Evolutionary conservation across 805 yeast genomes (phyloP).

Genomic region (Lachancea mirantina): DNA sequence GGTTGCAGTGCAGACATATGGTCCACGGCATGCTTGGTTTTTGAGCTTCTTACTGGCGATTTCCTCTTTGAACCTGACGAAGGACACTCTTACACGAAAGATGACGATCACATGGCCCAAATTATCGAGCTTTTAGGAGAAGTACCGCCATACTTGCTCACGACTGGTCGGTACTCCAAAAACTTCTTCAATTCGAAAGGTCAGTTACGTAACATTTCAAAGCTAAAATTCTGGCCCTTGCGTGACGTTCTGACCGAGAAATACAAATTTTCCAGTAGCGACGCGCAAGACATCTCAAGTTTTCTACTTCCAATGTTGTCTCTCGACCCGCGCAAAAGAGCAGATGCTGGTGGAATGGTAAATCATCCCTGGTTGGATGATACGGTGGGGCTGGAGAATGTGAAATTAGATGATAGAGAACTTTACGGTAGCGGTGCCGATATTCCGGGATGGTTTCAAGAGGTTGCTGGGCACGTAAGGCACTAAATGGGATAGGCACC

Average conservation of each 20-base stretch:
- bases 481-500: conserved; percentile 21
- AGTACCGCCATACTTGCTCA: conserved; percentile 51
- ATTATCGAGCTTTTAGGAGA: conserved; percentile 76
- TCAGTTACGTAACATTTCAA: conserved; percentile 68
- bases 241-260: conserved; percentile 77
- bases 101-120: conserved; percentile 95
- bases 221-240: conserved; percentile 85
- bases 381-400: conserved; percentile 67
- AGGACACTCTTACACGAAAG: conserved; percentile 71
- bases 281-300: conserved; percentile 66
- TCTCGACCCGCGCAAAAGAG: conserved; percentile 71
- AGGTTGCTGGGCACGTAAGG: conserved; percentile 40
- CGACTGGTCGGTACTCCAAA: conserved; percentile 53
- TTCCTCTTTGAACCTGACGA: conserved; percentile 82
- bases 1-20: conserved; percentile 93
- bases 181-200: conserved; percentile 62
- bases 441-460: conserved; percentile 85
- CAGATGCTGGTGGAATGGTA: conserved; percentile 94
- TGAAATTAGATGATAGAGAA: conserved; percentile 57
- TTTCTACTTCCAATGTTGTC: conserved; percentile 79
- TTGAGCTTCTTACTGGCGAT: conserved; percentile 91
- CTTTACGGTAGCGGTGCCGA: conserved; percentile 79
- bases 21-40: conserved; percentile 89
- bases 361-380: conserved; percentile 79
- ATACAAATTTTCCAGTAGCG: conserved; percentile 62